These are phyloP conservation scores for Ocimum tenuiflorum DNA, from an alignment of 257 asterid genomes.

Conservation along the genomic window DNA sequence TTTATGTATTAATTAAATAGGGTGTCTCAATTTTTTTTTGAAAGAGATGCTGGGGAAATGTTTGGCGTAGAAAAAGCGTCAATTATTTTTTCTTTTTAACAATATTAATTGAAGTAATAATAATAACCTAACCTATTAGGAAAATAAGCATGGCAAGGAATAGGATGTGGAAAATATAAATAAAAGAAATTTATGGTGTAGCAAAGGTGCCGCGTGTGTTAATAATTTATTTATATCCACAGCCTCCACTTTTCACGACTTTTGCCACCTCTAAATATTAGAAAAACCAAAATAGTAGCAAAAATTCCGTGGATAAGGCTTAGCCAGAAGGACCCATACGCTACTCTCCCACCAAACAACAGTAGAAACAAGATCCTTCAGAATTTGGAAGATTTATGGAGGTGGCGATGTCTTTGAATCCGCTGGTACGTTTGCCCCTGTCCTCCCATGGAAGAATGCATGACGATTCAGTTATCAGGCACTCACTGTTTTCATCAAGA, in stretches of 20 bases:
- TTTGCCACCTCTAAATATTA: neutral
- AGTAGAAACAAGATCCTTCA: constrained; percentile 9
- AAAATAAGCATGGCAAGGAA: too few relatives aligned
- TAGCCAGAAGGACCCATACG: constrained; percentile 12
- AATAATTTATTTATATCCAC: neutral
- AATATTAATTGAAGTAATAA: too few relatives aligned
- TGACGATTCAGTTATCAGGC: constrained; percentile 24
- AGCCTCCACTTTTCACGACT: neutral
- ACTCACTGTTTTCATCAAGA: constrained; percentile 36
- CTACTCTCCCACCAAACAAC: neutral
- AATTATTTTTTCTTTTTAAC: too few relatives aligned
- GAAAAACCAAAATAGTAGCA: neutral
- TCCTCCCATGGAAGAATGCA: constrained; percentile 28
- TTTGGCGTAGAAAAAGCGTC: too few relatives aligned
- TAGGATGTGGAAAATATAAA: too few relatives aligned
- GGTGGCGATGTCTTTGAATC: constrained; percentile 63
- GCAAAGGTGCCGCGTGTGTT: constrained; percentile 1
- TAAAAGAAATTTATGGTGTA: neutral
- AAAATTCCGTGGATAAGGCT: constrained; percentile 24
- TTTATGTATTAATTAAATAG: too few relatives aligned
- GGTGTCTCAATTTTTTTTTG: too few relatives aligned
- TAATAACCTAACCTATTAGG: too few relatives aligned
- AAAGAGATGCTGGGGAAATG: too few relatives aligned
- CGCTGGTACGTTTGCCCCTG: constrained; percentile 47
- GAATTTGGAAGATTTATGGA: constrained; percentile 27